phyloP scores from a whole-genome alignment of 2,329 filamentous ascomycete genomes.

The Phoma herbarum region DNA sequence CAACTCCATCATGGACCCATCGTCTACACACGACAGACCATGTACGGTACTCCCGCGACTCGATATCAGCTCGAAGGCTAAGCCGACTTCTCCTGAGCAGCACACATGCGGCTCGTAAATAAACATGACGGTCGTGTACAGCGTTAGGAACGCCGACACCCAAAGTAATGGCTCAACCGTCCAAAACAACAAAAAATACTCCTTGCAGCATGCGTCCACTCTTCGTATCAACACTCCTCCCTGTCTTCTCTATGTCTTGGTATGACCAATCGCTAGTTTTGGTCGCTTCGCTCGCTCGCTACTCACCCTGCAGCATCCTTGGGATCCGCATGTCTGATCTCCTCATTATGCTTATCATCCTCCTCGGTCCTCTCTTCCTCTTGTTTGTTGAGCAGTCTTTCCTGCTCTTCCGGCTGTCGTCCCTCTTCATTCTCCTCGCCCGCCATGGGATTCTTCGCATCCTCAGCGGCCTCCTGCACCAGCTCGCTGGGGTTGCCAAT shows the following conservation, averaged over 20 bases:
- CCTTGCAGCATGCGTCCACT: background rate
- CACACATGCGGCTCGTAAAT: background rate
- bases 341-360: conserved; percentile 22
- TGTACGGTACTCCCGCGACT: background rate
- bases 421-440: conserved; percentile 28
- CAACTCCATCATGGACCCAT: background rate
- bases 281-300: background rate
- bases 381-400: conserved; percentile 31
- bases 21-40: background rate
- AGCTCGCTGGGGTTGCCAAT: conserved; percentile 31
- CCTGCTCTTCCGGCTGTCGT: conserved; percentile 35
- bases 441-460: conserved; percentile 32
- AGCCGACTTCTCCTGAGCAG: background rate
- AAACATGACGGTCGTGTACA: conserved; percentile 1
- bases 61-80: background rate
- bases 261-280: background rate
- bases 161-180: background rate
- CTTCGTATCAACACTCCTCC: background rate
- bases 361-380: conserved; percentile 26
- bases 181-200: background rate
- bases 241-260: background rate
- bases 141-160: background rate
- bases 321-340: conserved; percentile 10
- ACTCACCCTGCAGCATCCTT: conserved; percentile 14
- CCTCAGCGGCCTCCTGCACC: conserved; percentile 26